Evolutionary conservation across 371 early-diverging fungal genomes (phyloP).

Genomic region (Capillidium rhysosporum): DNA sequence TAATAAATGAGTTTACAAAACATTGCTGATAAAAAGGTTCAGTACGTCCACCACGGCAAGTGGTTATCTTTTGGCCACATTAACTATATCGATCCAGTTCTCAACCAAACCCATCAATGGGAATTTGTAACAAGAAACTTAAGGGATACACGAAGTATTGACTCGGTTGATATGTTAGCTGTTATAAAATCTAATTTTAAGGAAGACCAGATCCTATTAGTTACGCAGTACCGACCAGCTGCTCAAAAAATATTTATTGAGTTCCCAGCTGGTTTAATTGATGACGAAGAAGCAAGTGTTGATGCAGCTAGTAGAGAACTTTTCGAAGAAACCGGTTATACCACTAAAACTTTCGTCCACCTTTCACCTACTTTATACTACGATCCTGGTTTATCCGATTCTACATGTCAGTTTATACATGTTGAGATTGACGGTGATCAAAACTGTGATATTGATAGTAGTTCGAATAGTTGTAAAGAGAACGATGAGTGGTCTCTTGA

Average conservation of each 20-base stretch:
- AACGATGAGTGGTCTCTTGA: no score
- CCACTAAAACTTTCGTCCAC: neutral
- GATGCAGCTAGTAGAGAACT: neutral
- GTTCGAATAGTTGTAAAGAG: no score
- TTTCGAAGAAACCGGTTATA: neutral
- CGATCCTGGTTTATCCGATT: neutral
- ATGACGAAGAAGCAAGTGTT: neutral
- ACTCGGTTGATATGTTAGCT: slow-evolving; percentile 1
- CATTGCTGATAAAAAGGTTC: no score
- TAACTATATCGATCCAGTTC: neutral
- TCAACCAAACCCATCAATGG: neutral
- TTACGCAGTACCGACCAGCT: neutral
- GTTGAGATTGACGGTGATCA: neutral
- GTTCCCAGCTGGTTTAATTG: neutral
- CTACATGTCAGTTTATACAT: neutral
- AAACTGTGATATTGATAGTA: no score
- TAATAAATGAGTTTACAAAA: no score
- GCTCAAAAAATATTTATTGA: neutral
- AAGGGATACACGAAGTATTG: neutral
- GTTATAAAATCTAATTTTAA: neutral
- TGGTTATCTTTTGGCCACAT: slow-evolving; percentile 1
- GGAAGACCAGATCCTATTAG: neutral
- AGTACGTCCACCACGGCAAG: neutral
- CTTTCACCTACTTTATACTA: neutral
- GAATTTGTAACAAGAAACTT: neutral